A percentile compares a stretch with the other conserved stretches of the same genome.
Evolutionary conservation across 2,329 filamentous ascomycete species (phyloP).

Genomic region (Elsinoe ampelina): DNA sequence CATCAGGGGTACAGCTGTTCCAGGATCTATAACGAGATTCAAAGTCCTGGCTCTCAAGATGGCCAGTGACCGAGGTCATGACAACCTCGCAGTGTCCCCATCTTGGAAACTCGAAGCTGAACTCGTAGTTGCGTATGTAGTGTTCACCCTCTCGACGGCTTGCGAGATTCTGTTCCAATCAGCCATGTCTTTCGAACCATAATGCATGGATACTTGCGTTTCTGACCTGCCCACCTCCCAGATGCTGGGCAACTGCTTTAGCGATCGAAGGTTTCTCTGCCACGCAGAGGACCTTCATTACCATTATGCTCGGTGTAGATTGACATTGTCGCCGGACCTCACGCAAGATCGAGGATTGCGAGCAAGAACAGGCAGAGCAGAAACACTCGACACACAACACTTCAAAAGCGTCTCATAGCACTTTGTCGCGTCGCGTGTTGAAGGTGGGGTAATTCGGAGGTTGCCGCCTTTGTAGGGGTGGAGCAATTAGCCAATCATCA

Average conservation of each 20-base stretch:
- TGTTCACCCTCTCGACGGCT: constrained; percentile 35
- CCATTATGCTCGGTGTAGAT: constrained; percentile 24
- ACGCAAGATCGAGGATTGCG: background rate
- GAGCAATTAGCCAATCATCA: too few species aligned
- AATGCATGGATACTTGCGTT: constrained; percentile 42
- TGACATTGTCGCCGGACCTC: background rate
- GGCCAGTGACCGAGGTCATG: constrained; percentile 89
- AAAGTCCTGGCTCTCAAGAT: constrained; percentile 77
- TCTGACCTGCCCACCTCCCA: constrained; percentile 65
- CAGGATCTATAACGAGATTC: constrained; percentile 64
- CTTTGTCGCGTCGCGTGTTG: too few species aligned
- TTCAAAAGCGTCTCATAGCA: too few species aligned
- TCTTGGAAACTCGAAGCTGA: constrained; percentile 73
- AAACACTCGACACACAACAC: too few species aligned
- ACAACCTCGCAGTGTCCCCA: constrained; percentile 79
- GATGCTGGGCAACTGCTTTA: constrained; percentile 82
- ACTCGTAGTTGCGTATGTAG: constrained; percentile 91
- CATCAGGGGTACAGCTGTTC: constrained; percentile 67
- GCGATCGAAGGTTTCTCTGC: constrained; percentile 91
- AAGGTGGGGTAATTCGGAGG: too few species aligned
- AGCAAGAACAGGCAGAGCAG: too few species aligned
- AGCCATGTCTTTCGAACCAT: background rate
- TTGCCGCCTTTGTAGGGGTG: too few species aligned
- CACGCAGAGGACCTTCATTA: constrained; percentile 58
- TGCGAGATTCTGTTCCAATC: background rate